Percentiles rank a stretch among this genome's conserved stretches.
phyloP scores from a whole-genome alignment of 2,329 filamentous ascomycete genomes.

The Harringtonia aguacate region DNA sequence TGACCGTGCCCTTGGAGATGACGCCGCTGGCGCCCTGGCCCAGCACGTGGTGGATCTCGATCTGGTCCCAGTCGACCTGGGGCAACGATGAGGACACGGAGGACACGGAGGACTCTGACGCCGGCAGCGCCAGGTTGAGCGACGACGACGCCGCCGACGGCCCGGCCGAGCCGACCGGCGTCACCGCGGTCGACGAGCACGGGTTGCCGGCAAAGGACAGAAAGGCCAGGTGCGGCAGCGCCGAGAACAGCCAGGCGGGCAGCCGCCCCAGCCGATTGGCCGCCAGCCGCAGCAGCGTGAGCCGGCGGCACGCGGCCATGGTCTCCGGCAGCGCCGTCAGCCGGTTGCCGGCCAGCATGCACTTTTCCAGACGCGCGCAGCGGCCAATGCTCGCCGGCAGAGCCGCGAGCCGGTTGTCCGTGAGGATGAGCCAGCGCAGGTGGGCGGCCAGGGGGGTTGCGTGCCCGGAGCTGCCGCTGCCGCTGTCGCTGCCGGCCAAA shows the following conservation, averaged over 20 bases:
- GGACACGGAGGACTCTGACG: no score
- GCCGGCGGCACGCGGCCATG: slow-evolving; percentile 31
- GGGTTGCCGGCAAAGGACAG: slow-evolving; percentile 37
- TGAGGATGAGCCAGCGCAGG: slow-evolving; percentile 37
- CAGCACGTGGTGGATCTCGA: slow-evolving; percentile 28
- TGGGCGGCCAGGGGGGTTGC: slow-evolving; percentile 26
- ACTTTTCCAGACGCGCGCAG: slow-evolving; percentile 33
- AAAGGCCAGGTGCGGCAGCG: slow-evolving; percentile 33
- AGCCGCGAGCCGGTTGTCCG: slow-evolving; percentile 28
- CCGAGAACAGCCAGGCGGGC: slow-evolving; percentile 29
- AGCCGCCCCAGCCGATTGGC: slow-evolving; percentile 27
- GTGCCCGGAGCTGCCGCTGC: no score
- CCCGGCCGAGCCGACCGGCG: not conserved
- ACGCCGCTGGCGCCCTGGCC: slow-evolving; percentile 35
- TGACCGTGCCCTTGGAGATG: slow-evolving; percentile 27
- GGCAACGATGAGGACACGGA: no score
- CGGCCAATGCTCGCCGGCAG: slow-evolving; percentile 30
- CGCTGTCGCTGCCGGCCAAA: not conserved
- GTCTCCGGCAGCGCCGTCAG: slow-evolving; percentile 26
- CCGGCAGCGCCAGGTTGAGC: no score
- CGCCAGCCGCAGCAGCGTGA: slow-evolving; percentile 31
- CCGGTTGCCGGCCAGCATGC: slow-evolving; percentile 37
- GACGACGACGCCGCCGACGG: slow-evolving; percentile 7
- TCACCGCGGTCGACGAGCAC: slow-evolving; percentile 18
- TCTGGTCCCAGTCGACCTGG: slow-evolving; percentile 27